Base-by-base conservation (phyloP, 2,329 filamentous ascomycete genomes). In the Neobulgaria alba region DNA sequence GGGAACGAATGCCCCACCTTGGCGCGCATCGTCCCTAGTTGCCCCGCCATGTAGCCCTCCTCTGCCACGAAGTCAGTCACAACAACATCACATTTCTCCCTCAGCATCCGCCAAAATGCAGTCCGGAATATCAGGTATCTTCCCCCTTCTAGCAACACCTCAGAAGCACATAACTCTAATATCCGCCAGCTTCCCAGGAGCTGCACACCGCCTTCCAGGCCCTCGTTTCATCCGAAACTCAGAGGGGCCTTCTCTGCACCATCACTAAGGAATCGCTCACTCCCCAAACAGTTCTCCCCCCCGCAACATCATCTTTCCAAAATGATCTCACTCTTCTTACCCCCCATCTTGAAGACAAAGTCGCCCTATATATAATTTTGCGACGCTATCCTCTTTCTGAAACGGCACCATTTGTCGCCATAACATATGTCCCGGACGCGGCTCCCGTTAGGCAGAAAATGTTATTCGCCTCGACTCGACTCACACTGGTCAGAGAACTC, bases 401-500 rank as follows among this genome's bases (percentile, higher is more conserved):
- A 14, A 47, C 49, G 9, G 56, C 57, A 0, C 57, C 57, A 3
- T 77, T 88, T 49, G 65, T 83, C 18, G 82, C 80, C 33, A 67
- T 89, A 26, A 87, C 84, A 26, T 92, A 88, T 61, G 78, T 92
- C 4, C 86, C 85, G 18, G 83, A 90, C 61, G 59, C 75, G 1
- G 85, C 85, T 29, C 82, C 81, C 19, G 85, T 92, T 42, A 79
- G 85, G 29, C 82, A 87, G 60, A 92, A 92, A 70, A 92, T 86
- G 81, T 73, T 92, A 16, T 89, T 90, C 61, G 85, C 85, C 4
- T 76, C 79, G 17, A 89, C 85, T 19, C 75, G 84, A 8, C 68
- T 89, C 53, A 85, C 84, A 0, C 71, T 92, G 1, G 74, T 82
- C 36, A 75, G 85, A 31, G 84, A 90, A 63, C 69, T 92, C 8